Base-by-base conservation (phyloP, 2,329 filamentous ascomycete genomes). In the Aspergillus brasiliensis region DNA sequence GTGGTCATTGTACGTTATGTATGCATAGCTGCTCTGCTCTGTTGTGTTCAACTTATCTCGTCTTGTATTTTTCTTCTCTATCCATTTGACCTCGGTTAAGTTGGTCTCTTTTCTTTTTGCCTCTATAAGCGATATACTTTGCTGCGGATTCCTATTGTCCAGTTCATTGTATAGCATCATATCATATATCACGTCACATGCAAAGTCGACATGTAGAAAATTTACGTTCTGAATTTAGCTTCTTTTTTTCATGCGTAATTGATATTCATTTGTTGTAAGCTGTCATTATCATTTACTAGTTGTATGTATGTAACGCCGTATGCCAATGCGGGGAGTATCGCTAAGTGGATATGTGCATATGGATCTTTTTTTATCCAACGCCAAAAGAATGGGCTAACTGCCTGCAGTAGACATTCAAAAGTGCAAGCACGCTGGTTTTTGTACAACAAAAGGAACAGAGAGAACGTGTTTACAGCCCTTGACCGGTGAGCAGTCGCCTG, bases 401-500 rank as follows among this genome's bases (percentile, higher is more conserved):
- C 25, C 21, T 46, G 42, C 53, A 57, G 51, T 7, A 31, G 34
- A 47, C 53, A 46, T 44, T 54, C 17, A 13, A 51, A 51, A 23
- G 15, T 10, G 23, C 46, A 28, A 19, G 13, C n/a, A 31, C 17
- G n/a, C 25, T 28, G 10, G 10, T 28, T 11, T 56, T 62, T 48
- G 34, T 31, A 21, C 27, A 47, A 5, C 23, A 47, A 38, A 53
- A 21, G 25, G 48, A 38, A 40, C 13, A 17, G 27, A 23, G n/a
- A 34, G 13, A 27, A 7, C 51, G 13, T 28, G 19, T 37, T 73
- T 59, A 77, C 19, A 76, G 58, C 28, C 74, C 74, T 62, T 78
- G 71, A 4, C 71, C 74, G 7, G 66, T 67, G 21, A 82, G 71
- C 38, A 82, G 63, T 8, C 74, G 70, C 60, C 72, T 70, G 52